Base-by-base conservation (phyloP, 805 yeast species). In the Kodamaea kakaduensis region DNA sequence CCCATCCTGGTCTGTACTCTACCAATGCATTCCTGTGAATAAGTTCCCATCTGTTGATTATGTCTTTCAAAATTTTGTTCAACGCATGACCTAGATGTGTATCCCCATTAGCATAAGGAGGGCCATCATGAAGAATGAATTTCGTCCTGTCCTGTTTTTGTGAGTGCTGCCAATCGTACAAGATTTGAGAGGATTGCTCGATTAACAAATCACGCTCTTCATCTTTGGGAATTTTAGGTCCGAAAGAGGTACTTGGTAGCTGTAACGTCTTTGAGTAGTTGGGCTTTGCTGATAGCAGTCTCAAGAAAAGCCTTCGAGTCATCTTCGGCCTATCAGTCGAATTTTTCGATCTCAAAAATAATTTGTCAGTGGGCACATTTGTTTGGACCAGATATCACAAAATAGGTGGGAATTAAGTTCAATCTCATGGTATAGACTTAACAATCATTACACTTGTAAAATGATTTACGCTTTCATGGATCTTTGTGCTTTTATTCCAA, bases 91-190 rank as follows among this genome's bases (percentile, higher is more conserved):
- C 87, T 32, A 89, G 58, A 56, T 93, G 99, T 15, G 93, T 64
- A 43, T 82, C 87, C 3, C 97, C 98, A 54, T 93, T 93, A 9
- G 98, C 97, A 59, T 90, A 93, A 0, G 99, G 99, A 0, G 99
- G 99, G 0, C 99, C 99, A 60, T 93, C 99, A 48, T 89, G 97
- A 1, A 93, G 62, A 1, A 82, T 71, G 48, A 83, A 90, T 22
- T 31, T 27, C n/a, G 24, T 24, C 17, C 30, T 25, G 19, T 23
- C 33, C 65, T 60, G n/a, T 43, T 39, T 40, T 26, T 15, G 19
- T 9, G 57, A 31, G 2, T 43, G 33, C 33, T 64, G 96, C 78
- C 86, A 72, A 9, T 63, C 49, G 57, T 90, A 90, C 12, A 90
- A 62, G 1, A 70, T 66, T 16, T 71, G 67, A 3, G 88, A 74